Conservation (phyloP, 2,329 filamentous ascomycete genomes). For the Exophiala spinifera region DNA sequence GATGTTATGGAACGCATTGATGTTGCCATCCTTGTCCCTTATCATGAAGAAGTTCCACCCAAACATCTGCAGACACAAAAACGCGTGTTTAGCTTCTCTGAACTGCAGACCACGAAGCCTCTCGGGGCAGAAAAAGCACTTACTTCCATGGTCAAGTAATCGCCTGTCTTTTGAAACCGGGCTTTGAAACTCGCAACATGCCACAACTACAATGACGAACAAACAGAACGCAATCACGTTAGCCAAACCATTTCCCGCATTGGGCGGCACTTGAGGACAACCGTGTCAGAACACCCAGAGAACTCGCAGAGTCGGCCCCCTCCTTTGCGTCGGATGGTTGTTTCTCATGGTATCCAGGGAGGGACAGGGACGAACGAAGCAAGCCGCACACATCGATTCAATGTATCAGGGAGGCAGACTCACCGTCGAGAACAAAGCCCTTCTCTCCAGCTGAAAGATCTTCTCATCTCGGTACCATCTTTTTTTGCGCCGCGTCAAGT, state of each 20-base stretch:
- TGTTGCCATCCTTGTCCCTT: slow-evolving; percentile 49
- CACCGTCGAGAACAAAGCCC: slow-evolving; percentile 23
- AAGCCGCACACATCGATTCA: no score
- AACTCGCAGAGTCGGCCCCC: no score
- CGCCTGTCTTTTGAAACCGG: slow-evolving; percentile 22
- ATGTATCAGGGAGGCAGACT: background rate
- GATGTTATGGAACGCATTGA: slow-evolving; percentile 62
- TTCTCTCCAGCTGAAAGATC: slow-evolving; percentile 24
- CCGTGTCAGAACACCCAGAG: no score
- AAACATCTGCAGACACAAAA: no score
- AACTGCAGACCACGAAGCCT: no score
- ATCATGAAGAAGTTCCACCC: slow-evolving; percentile 56
- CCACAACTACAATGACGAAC: slow-evolving; percentile 18
- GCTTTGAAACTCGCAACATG: slow-evolving; percentile 22
- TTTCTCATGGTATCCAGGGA: no score
- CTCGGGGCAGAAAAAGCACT: background rate
- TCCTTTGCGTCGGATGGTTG: no score
- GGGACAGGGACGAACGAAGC: no score
- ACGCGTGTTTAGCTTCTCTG: background rate
- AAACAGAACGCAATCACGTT: background rate
- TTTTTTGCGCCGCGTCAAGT: background rate
- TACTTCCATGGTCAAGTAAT: slow-evolving; percentile 25
- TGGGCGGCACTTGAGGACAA: no score
- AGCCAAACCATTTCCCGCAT: background rate
- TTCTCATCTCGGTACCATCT: slow-evolving; percentile 27